phyloP scores from a whole-genome alignment of 371 early-diverging fungal species.

The Parasitella parasitica region DNA sequence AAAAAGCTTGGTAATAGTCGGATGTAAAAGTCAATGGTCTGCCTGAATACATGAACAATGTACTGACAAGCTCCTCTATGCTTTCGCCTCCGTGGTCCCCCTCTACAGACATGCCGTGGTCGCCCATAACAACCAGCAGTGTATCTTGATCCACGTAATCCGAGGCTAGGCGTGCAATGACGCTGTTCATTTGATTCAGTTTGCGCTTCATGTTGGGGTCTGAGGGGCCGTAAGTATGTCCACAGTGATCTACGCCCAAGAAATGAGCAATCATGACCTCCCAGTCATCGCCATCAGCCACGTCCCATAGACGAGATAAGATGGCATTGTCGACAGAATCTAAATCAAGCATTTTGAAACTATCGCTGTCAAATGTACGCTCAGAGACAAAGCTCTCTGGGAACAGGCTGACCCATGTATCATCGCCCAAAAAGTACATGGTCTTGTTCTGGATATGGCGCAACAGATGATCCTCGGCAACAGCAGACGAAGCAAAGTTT shows the following conservation, averaged over 20 bases:
- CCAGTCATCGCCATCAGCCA: conserved; percentile 54
- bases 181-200: conserved; percentile 79
- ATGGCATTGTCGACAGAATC: conserved; percentile 93
- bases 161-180: conserved; percentile 65
- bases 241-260: conserved; percentile 96
- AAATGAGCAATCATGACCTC: conserved; percentile 87
- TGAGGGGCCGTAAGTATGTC: conserved; percentile 90
- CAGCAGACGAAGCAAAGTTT: conserved; percentile 86
- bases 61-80: conserved; percentile 84
- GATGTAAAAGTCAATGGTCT: conserved; percentile 33
- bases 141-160: conserved; percentile 82
- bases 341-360: conserved; percentile 91
- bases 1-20: conserved; percentile 13
- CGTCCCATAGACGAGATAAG: conserved; percentile 60
- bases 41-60: conserved; percentile 75
- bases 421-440: conserved; percentile 84
- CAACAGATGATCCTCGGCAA: conserved; percentile 88
- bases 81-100: conserved; percentile 99
- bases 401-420: conserved; percentile 91
- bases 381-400: conserved; percentile 62
- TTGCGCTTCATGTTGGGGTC: conserved; percentile 86
- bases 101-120: conserved; percentile 98
- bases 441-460: conserved; percentile 46
- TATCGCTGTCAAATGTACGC: conserved; percentile 75
- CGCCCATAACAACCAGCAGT: conserved; percentile 92